These are phyloP conservation scores for Naganishia vishniacii DNA, from an alignment of 768 basidiomycete species.

Conservation along the genomic window DNA sequence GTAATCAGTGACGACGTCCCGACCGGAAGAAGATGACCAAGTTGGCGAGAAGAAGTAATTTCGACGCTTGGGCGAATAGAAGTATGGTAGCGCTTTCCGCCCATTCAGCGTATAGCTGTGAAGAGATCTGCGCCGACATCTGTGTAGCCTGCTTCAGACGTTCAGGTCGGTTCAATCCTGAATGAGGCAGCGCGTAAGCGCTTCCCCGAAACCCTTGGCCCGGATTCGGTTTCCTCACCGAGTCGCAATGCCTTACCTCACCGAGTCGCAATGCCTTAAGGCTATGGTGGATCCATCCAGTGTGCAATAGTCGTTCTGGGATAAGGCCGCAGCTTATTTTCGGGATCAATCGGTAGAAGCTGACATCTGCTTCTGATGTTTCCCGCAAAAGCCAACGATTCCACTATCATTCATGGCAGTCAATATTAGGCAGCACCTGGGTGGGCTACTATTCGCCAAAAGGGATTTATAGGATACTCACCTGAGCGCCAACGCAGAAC, in stretches of 20 bases:
- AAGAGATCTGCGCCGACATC: neutral
- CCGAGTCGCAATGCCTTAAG: slow-evolving; percentile 4
- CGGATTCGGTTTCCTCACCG: too few relatives aligned
- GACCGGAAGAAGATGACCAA: neutral
- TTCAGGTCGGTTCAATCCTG: neutral
- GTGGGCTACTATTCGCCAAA: too few relatives aligned
- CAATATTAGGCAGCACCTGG: neutral
- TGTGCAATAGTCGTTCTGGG: neutral
- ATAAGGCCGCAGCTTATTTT: slow-evolving; percentile 2
- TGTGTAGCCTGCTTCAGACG: neutral
- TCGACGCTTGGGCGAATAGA: slow-evolving; percentile 7
- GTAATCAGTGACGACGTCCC: slow-evolving; percentile 6
- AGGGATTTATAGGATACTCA: too few relatives aligned
- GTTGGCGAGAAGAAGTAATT: slow-evolving; percentile 10
- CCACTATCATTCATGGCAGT: slow-evolving; percentile 45
- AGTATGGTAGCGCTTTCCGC: neutral
- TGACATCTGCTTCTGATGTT: slow-evolving; percentile 16
- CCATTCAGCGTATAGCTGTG: neutral
- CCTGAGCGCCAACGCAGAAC: neutral
- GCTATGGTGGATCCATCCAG: slow-evolving; percentile 8
- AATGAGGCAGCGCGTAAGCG: too few relatives aligned
- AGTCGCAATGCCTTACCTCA: too few relatives aligned
- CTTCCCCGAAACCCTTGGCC: too few relatives aligned
- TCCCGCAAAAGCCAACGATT: slow-evolving; percentile 16
- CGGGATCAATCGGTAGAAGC: slow-evolving; percentile 5